Evolutionary conservation across 2,329 filamentous ascomycete species (phyloP).

Genomic region (Rhinocladiella mackenziei): DNA sequence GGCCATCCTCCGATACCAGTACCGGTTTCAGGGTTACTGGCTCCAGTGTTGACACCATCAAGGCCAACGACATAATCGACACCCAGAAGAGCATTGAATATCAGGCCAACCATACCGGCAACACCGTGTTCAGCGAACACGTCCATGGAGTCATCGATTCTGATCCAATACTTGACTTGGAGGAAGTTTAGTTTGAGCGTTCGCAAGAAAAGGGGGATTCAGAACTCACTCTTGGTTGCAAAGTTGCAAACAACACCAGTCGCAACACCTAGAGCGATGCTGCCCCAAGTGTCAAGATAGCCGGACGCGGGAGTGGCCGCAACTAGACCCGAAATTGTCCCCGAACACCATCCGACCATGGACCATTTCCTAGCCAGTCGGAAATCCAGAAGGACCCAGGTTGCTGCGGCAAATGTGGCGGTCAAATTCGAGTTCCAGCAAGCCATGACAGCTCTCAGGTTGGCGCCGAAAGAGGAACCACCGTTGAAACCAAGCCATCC

Average conservation of each 20-base stretch:
- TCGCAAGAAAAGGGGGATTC: not conserved
- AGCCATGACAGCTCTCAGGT: slow-evolving; percentile 89
- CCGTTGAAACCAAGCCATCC: slow-evolving; percentile 99
- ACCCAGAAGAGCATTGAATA: slow-evolving; percentile 73
- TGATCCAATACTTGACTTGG: slow-evolving; percentile 66
- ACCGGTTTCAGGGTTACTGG: slow-evolving; percentile 40
- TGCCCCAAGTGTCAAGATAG: slow-evolving; percentile 50
- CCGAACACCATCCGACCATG: slow-evolving; percentile 89
- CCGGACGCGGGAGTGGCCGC: slow-evolving; percentile 81
- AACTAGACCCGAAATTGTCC: slow-evolving; percentile 79
- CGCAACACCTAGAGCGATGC: slow-evolving; percentile 56
- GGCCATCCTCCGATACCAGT: slow-evolving; percentile 61
- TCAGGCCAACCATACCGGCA: slow-evolving; percentile 75
- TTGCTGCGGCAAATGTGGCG: slow-evolving; percentile 84
- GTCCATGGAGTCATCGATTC: slow-evolving; percentile 82
- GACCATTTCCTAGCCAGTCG: slow-evolving; percentile 92
- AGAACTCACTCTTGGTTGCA: slow-evolving; percentile 70
- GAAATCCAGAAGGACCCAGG: slow-evolving; percentile 95
- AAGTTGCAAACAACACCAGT: slow-evolving; percentile 74
- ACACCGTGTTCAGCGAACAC: slow-evolving; percentile 87
- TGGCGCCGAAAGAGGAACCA: slow-evolving; percentile 88
- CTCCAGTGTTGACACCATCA: slow-evolving; percentile 58
- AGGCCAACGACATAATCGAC: slow-evolving; percentile 70
- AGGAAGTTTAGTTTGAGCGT: not conserved
- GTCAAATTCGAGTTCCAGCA: slow-evolving; percentile 98